These are phyloP conservation scores for Xylaria sp. DNA, from an alignment of 2,329 filamentous ascomycete species.

Conservation along the genomic window DNA sequence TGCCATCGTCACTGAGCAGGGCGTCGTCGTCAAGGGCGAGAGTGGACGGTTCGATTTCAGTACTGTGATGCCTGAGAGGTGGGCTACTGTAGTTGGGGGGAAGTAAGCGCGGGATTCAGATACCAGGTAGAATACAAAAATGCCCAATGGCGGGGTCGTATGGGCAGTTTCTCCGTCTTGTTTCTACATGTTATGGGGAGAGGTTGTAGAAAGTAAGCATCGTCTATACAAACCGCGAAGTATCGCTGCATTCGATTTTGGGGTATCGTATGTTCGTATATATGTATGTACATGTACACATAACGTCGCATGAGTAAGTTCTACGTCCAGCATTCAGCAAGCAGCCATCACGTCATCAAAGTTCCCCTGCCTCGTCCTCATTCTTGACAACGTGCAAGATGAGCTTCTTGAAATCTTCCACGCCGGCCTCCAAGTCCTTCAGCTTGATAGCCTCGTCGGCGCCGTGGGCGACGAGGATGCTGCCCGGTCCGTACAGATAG, in stretches of 20 bases:
- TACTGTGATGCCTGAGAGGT: slow-evolving; percentile 65
- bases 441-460: slow-evolving; percentile 83
- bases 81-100: slow-evolving; percentile 53
- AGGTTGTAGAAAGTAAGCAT: background rate
- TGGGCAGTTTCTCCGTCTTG: background rate
- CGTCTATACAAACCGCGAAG: background rate
- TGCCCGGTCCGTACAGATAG: slow-evolving; percentile 75
- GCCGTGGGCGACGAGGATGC: slow-evolving; percentile 87
- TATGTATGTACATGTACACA: slow-evolving; percentile 12
- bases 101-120: slow-evolving; percentile 28
- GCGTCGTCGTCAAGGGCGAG: slow-evolving; percentile 80
- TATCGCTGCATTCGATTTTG: slow-evolving; percentile 2
- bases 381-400: slow-evolving; percentile 63
- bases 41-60: slow-evolving; percentile 76
- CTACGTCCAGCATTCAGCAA: background rate
- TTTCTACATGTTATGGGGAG: background rate
- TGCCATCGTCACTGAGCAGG: slow-evolving; percentile 91
- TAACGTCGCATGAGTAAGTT: background rate
- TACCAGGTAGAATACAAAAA: background rate
- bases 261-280: slow-evolving; percentile 20
- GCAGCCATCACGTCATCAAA: slow-evolving; percentile 14
- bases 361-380: slow-evolving; percentile 13
- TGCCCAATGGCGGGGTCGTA: background rate
- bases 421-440: slow-evolving; percentile 78
- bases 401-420: slow-evolving; percentile 80